Evolutionary conservation across 1,284 basidiomycete species (phyloP), one percentile per base, ranked within the genome.

Genomic region (Sporisorium exsertum): DNA sequence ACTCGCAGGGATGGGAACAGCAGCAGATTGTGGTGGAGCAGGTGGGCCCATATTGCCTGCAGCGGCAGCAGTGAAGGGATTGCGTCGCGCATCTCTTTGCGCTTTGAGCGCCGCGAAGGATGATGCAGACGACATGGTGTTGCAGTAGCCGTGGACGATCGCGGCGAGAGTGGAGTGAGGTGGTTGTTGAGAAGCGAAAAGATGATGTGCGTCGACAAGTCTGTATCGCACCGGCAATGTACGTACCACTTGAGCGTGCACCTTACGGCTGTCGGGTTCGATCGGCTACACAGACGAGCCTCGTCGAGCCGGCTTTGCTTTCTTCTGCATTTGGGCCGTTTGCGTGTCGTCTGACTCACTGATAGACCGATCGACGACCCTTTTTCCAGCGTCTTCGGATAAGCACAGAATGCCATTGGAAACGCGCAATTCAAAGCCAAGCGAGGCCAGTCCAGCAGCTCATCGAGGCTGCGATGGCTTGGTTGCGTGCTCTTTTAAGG

Each of bases 71-170:
- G 45, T 53, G 33, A 66, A 47, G 20, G 72, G 72, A 37, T 61
- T 62, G 37, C 66, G 63, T n/a, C 66, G 35, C 15, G 72, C 66
- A 29, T 74, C 63, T 35, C 72, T 62, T 32, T 74, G 66, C 47
- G 66, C 63, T 54, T 70, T 74, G 59, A 74, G 72, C 37, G 72
- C 65, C 8, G 72, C 66, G 32, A 74, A 74, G 9, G 72, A 69
- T 16, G 66, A 58, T 47, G 64, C 70, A 13, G 55, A 53, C 32
- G 62, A 51, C 63, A 64, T 64, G 45, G n/a, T n/a, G n/a, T n/a
- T n/a, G n/a, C n/a, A n/a, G n/a, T n/a, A n/a, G n/a, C n/a, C n/a
- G n/a, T n/a, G n/a, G n/a, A n/a, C n/a, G n/a, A n/a, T n/a, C n/a
- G n/a, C n/a, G n/a, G n/a, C n/a, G n/a, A n/a, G n/a, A n/a, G n/a